These are phyloP conservation scores for Flaveria trinervia DNA, from an alignment of 129 eudicot genomes.

Conservation along the genomic window DNA sequence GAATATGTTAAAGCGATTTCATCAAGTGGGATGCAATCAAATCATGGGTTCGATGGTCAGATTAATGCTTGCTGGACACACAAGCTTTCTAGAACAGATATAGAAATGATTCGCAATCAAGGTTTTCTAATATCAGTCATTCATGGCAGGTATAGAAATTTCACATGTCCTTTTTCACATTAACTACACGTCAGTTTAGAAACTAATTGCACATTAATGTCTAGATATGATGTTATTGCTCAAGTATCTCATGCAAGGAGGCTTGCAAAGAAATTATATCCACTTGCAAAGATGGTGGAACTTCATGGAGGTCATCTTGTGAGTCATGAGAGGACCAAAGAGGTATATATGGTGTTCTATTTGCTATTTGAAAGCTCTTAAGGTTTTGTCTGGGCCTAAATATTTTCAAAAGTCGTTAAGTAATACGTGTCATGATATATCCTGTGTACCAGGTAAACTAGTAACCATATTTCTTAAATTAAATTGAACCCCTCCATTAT, in stretches of 20 bases:
- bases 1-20: slow-evolving; percentile 91
- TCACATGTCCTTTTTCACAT: background rate
- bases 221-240: slow-evolving; percentile 84
- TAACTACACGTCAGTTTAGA: background rate
- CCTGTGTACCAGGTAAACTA: background rate
- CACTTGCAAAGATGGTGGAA: slow-evolving; percentile 78
- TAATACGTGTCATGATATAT: background rate
- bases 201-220: slow-evolving; percentile 25
- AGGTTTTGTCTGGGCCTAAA: background rate
- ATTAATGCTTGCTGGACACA: slow-evolving; percentile 95
- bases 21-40: slow-evolving; percentile 87
- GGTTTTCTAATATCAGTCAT: slow-evolving; percentile 77
- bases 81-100: slow-evolving; percentile 56
- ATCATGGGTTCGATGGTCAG: slow-evolving; percentile 91
- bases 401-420: background rate
- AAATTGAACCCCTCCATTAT: background rate
- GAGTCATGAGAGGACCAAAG: slow-evolving; percentile 91
- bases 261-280: slow-evolving; percentile 78
- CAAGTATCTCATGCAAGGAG: slow-evolving; percentile 82
- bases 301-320: slow-evolving; percentile 98
- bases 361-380: background rate
- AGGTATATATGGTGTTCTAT: slow-evolving; percentile 50
- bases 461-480: background rate
- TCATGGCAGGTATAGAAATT: slow-evolving; percentile 80
- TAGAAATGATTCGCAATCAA: slow-evolving; percentile 64